Conservation (phyloP, 2,329 filamentous ascomycete genomes). For the Talaromyces sp. region DNA sequence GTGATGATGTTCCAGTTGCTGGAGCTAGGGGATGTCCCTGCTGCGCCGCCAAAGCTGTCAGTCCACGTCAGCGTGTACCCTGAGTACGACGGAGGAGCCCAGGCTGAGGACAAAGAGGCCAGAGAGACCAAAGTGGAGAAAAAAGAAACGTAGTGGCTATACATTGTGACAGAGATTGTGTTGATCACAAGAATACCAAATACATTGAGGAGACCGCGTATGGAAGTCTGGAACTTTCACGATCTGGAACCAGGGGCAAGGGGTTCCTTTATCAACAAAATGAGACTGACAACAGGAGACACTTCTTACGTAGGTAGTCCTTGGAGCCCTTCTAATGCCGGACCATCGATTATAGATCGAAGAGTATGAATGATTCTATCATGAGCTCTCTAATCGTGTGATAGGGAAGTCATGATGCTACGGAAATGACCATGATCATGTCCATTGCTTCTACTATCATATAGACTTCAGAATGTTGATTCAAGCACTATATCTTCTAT, state of each 20-base stretch:
- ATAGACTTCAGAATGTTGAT: no score
- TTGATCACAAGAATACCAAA: background rate
- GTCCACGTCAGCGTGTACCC: conserved; percentile 10
- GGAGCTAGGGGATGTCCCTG: conserved; percentile 3
- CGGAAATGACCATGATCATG: no score
- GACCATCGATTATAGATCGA: no score
- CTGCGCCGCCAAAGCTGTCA: conserved; percentile 6
- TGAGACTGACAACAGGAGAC: no score
- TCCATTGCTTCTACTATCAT: no score
- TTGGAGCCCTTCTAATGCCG: no score
- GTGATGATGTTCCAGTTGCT: conserved; percentile 15
- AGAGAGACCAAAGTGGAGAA: background rate
- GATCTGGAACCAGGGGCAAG: background rate
- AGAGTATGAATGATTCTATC: no score
- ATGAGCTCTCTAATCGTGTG: no score
- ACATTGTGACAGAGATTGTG: background rate
- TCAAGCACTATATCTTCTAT: no score
- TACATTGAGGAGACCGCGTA: background rate
- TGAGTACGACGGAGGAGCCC: conserved; percentile 12
- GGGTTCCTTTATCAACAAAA: background rate
- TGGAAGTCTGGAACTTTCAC: background rate
- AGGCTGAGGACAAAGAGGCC: conserved; percentile 9
- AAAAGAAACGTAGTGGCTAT: background rate
- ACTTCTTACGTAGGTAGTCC: no score
- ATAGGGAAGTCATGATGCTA: no score